Evolutionary conservation across 805 yeast genomes (phyloP).

Genomic region (Lipomyces japonicus): DNA sequence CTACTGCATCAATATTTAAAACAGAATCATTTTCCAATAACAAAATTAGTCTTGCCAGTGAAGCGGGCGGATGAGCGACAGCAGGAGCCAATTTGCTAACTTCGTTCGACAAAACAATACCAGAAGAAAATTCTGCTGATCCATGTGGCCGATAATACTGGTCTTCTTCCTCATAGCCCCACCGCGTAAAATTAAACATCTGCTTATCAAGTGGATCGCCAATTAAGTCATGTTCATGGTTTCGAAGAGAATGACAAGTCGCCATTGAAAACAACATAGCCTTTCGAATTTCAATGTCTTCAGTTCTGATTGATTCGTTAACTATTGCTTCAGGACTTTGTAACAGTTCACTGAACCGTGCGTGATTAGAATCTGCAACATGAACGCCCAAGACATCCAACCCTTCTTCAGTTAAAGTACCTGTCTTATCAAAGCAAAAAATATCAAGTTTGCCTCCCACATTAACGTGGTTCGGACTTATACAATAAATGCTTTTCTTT

Average conservation of each 20-base stretch:
- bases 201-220: constrained; percentile 94
- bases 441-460: constrained; percentile 93
- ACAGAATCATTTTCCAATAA: neutral
- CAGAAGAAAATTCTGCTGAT: constrained; percentile 4
- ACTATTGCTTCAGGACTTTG: constrained; percentile 6
- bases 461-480: constrained; percentile 89
- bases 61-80: constrained; percentile 35
- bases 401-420: constrained; percentile 96
- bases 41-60: constrained; percentile 6
- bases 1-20: constrained; percentile 17
- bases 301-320: constrained; percentile 8
- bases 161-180: constrained; percentile 71
- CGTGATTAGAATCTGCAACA: constrained; percentile 30
- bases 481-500: constrained; percentile 70
- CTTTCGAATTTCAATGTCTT: constrained; percentile 6
- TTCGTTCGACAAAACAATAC: constrained; percentile 38
- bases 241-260: constrained; percentile 82
- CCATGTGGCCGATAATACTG: constrained; percentile 36
- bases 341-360: constrained; percentile 8
- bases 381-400: constrained; percentile 76
- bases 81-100: constrained; percentile 47
- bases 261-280: constrained; percentile 52
- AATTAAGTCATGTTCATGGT: constrained; percentile 70
- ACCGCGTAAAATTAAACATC: constrained; percentile 86
- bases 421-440: constrained; percentile 93